Percentiles rank a stretch among this genome's conserved stretches.
Conservation (phyloP, 176 grass and related monocot genomes). For the Tillandsia leiboldiana region DNA sequence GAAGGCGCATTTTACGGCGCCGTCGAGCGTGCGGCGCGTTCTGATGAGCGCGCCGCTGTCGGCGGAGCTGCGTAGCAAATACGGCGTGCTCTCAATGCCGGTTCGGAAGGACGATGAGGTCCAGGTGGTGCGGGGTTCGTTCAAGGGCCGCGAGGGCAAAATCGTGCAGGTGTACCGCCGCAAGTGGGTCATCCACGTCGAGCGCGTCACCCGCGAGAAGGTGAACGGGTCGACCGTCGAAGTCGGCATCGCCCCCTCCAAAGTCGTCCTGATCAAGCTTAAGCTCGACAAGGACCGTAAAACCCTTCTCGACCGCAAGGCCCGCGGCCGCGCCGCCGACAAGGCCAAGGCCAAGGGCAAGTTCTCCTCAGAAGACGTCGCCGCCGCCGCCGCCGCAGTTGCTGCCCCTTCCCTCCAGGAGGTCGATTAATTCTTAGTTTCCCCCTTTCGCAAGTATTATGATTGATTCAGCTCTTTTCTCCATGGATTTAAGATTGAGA, state of each 20-base stretch:
- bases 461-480: background rate
- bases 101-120: background rate
- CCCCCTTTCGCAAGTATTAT: too few relatives aligned
- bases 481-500: too few relatives aligned
- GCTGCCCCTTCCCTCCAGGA: background rate
- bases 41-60: background rate
- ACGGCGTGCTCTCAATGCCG: background rate
- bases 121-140: background rate
- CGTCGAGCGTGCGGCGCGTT: too few relatives aligned
- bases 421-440: background rate
- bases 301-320: background rate
- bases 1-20: too few relatives aligned
- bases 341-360: background rate
- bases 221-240: background rate
- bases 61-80: background rate
- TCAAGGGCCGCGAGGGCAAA: background rate
- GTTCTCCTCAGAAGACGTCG: background rate
- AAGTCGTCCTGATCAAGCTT: too few relatives aligned
- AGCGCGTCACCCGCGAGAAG: background rate
- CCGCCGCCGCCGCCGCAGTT: background rate
- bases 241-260: too few relatives aligned
- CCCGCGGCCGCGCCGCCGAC: background rate
- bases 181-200: constrained; percentile 6
- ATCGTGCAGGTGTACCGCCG: background rate
- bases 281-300: too few relatives aligned